phyloP scores from a whole-genome alignment of 768 basidiomycete species.

The Pisolithus albus region DNA sequence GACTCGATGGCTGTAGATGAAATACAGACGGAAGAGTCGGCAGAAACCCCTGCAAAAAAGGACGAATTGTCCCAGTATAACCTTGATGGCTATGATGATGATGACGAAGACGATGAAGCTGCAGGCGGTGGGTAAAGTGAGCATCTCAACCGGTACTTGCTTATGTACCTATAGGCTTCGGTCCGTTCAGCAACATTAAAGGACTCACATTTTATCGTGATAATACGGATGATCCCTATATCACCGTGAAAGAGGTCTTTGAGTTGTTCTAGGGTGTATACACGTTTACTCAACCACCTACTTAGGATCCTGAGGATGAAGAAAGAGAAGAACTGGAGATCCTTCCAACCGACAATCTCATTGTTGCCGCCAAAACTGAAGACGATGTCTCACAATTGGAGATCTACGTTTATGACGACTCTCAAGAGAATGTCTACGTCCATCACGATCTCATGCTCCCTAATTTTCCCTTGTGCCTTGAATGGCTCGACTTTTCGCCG shows the following conservation, averaged over 20 bases:
- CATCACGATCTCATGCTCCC: slow-evolving; percentile 98
- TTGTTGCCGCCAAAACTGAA: slow-evolving; percentile 91
- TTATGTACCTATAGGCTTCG: slow-evolving; percentile 37
- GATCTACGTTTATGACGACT: slow-evolving; percentile 92
- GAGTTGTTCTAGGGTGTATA: background rate
- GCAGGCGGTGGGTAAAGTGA: slow-evolving; percentile 22
- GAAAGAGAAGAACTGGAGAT: slow-evolving; percentile 90
- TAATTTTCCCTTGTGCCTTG: slow-evolving; percentile 95
- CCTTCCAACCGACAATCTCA: slow-evolving; percentile 83
- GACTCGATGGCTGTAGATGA: slow-evolving; percentile 61
- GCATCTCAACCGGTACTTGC: background rate
- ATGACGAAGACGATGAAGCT: slow-evolving; percentile 36
- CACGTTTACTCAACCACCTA: slow-evolving; percentile 8
- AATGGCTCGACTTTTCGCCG: slow-evolving; percentile 97
- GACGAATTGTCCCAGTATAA: slow-evolving; percentile 85
- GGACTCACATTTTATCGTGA: slow-evolving; percentile 88
- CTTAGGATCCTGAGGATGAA: slow-evolving; percentile 64
- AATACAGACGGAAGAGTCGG: slow-evolving; percentile 11
- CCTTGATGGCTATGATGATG: slow-evolving; percentile 83
- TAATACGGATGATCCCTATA: slow-evolving; percentile 93
- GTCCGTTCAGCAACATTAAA: slow-evolving; percentile 94
- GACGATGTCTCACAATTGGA: slow-evolving; percentile 96
- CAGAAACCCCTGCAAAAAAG: slow-evolving; percentile 28
- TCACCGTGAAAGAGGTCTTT: slow-evolving; percentile 87
- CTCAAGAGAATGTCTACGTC: slow-evolving; percentile 84